A percentile compares a stretch with the other conserved stretches of the same genome.
phyloP scores from a whole-genome alignment of 2,329 filamentous ascomycete species.

The Diaporthe australafricana region DNA sequence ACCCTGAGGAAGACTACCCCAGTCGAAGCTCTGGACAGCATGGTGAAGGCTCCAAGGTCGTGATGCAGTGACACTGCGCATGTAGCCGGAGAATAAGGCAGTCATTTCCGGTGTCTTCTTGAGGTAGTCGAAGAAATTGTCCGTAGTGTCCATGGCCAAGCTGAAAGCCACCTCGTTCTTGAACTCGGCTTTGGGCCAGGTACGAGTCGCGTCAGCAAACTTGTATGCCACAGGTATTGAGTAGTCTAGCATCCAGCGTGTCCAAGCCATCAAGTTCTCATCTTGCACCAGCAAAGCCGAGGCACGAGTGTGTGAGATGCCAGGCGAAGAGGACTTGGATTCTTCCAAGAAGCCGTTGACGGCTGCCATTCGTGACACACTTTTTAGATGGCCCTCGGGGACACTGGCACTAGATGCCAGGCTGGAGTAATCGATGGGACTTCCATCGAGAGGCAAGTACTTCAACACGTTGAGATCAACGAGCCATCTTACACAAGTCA shows the following conservation, averaged over 20 bases:
- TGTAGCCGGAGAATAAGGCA: not conserved
- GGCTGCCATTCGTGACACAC: not conserved
- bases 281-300: not conserved
- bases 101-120: constrained; percentile 7
- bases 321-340: constrained; percentile 1
- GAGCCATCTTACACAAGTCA: constrained; percentile 3
- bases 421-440: not conserved
- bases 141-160: not conserved
- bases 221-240: constrained; percentile 7
- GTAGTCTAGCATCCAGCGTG: constrained; percentile 9
- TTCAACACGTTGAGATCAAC: constrained; percentile 1
- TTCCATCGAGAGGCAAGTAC: not conserved
- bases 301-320: not conserved
- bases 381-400: not conserved
- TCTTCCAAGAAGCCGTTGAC: constrained; percentile 14
- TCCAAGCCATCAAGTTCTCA: not conserved
- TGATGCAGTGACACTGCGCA: not conserved
- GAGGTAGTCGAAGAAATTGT: constrained; percentile 5
- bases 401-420: not conserved
- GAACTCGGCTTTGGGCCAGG: not conserved
- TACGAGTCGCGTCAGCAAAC: not conserved
- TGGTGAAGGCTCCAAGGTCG: constrained; percentile 6
- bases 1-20: not conserved
- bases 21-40: not conserved
- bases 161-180: constrained; percentile 5